Percentiles rank a stretch among this genome's conserved stretches.
Evolutionary conservation across 192 early-diverging fungal genomes (phyloP).

Genomic region (Coemansia sp.): DNA sequence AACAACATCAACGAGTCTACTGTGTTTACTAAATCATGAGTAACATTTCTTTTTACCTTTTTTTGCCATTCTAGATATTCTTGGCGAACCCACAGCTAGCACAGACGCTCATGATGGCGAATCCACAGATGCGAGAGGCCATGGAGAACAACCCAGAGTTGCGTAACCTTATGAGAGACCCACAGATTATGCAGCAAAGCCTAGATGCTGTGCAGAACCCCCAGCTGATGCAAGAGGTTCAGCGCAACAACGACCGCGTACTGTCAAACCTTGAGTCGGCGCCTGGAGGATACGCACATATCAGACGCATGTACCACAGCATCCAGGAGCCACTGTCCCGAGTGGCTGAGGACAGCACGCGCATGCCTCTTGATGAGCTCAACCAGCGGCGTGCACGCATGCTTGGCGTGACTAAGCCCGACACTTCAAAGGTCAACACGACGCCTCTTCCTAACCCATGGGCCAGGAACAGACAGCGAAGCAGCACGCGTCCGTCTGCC

Average conservation of each 20-base stretch:
- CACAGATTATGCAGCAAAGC: constrained; percentile 38
- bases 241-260: constrained; percentile 56
- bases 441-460: constrained; percentile 53
- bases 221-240: constrained; percentile 48
- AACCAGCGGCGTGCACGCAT: constrained; percentile 36
- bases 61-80: constrained; percentile 19
- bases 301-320: constrained; percentile 49
- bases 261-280: constrained; percentile 51
- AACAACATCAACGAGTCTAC: not conserved
- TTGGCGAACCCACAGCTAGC: constrained; percentile 36
- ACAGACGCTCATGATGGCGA: constrained; percentile 44
- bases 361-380: constrained; percentile 39
- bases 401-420: constrained; percentile 40
- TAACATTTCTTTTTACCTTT: not conserved
- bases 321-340: constrained; percentile 45
- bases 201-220: constrained; percentile 50
- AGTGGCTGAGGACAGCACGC: constrained; percentile 22
- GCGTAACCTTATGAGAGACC: constrained; percentile 43
- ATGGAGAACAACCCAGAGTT: constrained; percentile 53
- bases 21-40: too few species aligned
- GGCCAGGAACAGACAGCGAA: constrained; percentile 18
- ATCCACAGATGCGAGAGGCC: constrained; percentile 40
- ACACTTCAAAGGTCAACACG: constrained; percentile 31
- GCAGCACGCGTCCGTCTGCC: constrained; percentile 6
- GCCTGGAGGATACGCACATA: constrained; percentile 53